Evolutionary conservation across 176 grass and related monocot genomes (phyloP), one percentile per base, ranked within the genome.

Genomic region (Eleusine coracana): DNA sequence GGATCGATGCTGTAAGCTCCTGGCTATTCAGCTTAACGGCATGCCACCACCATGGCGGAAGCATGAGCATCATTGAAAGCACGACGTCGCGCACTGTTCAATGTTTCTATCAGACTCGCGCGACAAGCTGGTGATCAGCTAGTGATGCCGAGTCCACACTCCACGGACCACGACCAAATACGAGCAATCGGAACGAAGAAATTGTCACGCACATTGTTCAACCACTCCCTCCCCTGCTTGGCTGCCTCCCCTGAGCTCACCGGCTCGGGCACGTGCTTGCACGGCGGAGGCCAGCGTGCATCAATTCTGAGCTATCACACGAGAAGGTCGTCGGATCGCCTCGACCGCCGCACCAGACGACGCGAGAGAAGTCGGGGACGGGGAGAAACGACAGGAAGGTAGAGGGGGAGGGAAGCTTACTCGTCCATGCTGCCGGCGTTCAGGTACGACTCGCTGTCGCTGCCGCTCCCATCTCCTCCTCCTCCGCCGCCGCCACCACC

Each of bases 391-490:
- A 49, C 55, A 49, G 70, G 48, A 62, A 38, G 40, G 39, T 50
- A 41, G 60, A 34, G 66, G 66, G 46, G 66, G 3, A 15, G 56
- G 10, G 40, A 56, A 25, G 58, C 84, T 80, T 79, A 92, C 87
- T 81, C 80, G 29, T 86, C 76, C 71, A 84, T 79, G 55, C 66
- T 62, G 66, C 73, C 71, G 82, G 76, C 75, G 75, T 51, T 83
- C 40, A 29, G 21, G 42, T 87, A 77, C 58, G 84, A 92, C 46
- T 81, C 80, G 36, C 79, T 65, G 58, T 21, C 66, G 75, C 29
- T 13, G 73, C 50, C 66, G 75, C 29, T 13, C 68, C 50, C 83
- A 54, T 50, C 74, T 14, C 81, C 81, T 50, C 21, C 41, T 15
- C 81, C 81, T 34, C 15, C 58, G 17, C n/a, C 5, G 48, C 59